Evolutionary conservation across 805 yeast genomes (phyloP).

Genomic region (Suhomyces kilbournensis): DNA sequence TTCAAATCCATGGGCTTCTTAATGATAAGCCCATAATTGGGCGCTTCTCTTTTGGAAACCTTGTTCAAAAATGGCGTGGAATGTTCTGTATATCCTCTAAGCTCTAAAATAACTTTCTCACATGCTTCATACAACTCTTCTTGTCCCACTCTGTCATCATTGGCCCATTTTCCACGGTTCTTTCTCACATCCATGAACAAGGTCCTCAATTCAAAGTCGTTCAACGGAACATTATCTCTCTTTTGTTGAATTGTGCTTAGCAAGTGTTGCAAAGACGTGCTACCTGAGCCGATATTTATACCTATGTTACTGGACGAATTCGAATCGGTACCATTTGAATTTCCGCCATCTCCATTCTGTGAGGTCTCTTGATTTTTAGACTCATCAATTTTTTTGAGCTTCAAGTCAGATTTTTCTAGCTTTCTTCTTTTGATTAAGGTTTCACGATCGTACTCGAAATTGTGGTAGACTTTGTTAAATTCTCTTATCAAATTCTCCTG

Average conservation of each 20-base stretch:
- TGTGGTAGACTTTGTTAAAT: conserved; percentile 71
- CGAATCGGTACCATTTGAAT: conserved; percentile 33
- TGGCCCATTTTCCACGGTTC: conserved; percentile 96
- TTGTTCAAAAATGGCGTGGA: conserved; percentile 93
- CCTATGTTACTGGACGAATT: conserved; percentile 41
- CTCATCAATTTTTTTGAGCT: conserved; percentile 42
- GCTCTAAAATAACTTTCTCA: conserved; percentile 87
- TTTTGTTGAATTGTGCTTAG: conserved; percentile 73
- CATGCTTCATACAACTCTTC: conserved; percentile 97
- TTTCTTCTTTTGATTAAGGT: conserved; percentile 72
- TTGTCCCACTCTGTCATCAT: conserved; percentile 92
- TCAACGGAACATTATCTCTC: conserved; percentile 68
- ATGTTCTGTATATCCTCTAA: conserved; percentile 91
- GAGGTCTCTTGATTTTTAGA: conserved; percentile 16
- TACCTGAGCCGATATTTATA: conserved; percentile 37
- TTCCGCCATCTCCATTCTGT: conserved; percentile 16
- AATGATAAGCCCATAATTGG: conserved; percentile 86
- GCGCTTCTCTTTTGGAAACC: conserved; percentile 98
- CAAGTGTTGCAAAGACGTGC: conserved; percentile 64
- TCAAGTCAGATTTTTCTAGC: conserved; percentile 76
- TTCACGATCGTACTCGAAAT: conserved; percentile 72
- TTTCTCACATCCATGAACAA: conserved; percentile 90
- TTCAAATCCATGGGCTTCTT: conserved; percentile 95
- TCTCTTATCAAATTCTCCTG: conserved; percentile 51
- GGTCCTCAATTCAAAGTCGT: conserved; percentile 80